Evolutionary conservation across 345 rosid species (phyloP), one percentile per base, ranked within the genome.

Genomic region (Hevea brasiliensis): DNA sequence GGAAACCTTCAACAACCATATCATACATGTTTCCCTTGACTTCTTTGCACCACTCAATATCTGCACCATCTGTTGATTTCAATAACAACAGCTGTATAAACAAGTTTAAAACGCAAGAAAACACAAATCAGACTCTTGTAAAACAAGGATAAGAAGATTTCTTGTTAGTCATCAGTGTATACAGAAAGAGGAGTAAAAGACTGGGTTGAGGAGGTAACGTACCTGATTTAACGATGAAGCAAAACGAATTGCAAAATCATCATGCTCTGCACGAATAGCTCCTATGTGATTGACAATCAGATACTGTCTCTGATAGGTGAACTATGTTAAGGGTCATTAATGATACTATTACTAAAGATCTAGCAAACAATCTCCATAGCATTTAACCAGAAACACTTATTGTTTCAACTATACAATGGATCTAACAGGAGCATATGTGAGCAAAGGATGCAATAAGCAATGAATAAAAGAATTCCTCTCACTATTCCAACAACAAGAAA

Each of bases 1-100:
- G 98, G 84, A 95, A 91, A 72, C 99, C 99, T 81, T 95, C 99
- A 81, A 95, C 90, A 78, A 91, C 93, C 96, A 92, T 91, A 83
- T 95, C 98, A 74, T 95, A 95, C 87, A 87, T 86, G 81, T 84
- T 89, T 77, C 99, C 99, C 84, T 95, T 95, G 76, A 93, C 89
- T 82, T 95, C 98, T 89, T 90, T 88, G 84, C 87, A 84, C 97
- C 97, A 95, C 69, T 95, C 99, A 64, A 85, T 67, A 74, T 95
- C 97, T 65, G 89, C 88, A 56, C 91, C 92, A 82, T 91, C 98
- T 68, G 85, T 87, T 72, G 98, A 95, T 83, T 90, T 93, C 84
- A 95, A 77, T 83, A 93, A 76, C 82, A 89, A 80, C 61, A 95
- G 82, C 99, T 93, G 86, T 70, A 80, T 23, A 74, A 73, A 79